Evolutionary conservation across 1,284 basidiomycete genomes (phyloP), one percentile per base, ranked within the genome.

Genomic region (Melampsora americana): DNA sequence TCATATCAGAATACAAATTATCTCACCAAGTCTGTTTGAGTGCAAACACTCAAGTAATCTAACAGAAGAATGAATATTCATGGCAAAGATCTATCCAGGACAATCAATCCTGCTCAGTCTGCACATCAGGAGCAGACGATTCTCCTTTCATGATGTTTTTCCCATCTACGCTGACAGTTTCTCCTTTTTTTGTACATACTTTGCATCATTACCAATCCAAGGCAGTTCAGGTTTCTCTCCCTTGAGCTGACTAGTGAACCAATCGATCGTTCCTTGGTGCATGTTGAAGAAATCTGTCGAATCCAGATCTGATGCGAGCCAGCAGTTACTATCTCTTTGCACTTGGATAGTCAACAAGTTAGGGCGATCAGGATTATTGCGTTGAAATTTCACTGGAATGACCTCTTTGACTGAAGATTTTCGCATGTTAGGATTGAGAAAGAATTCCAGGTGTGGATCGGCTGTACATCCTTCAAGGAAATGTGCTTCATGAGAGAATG

Each of bases 361-460:
- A 56, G 53, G 28, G 9, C 53, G 53, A 56, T n/a, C 20, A 23
- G 53, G n/a, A 56, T 56, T 11, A 1, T 56, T n/a, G 7, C 28
- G 53, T 7, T n/a, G 3, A 5, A 56, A 4, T 28, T n/a, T n/a
- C 53, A 56, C 28, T 1, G 53, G 53, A 23, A 56, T 56, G 28
- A 56, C 28, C 20, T 56, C 53, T 56, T 28, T 56, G 28, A 56
- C 53, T 56, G 53, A n/a, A 56, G 53, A n/a, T n/a, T 56, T 56
- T 56, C 53, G 53, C n/a, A 56, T n/a, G n/a, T 56, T 28, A 23
- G 53, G 53, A 56, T 56, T 56, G 28, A 56, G 28, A 56, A 56
- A 9, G 6, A 56, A 28, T 56, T 56, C 53, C 7, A 28, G n/a
- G 53, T 56, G 53, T 7, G 28, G 53, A 14, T 56, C 53, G 16